Base-by-base conservation (phyloP, 306 rosid genomes). In the Sophora flavescens region DNA sequence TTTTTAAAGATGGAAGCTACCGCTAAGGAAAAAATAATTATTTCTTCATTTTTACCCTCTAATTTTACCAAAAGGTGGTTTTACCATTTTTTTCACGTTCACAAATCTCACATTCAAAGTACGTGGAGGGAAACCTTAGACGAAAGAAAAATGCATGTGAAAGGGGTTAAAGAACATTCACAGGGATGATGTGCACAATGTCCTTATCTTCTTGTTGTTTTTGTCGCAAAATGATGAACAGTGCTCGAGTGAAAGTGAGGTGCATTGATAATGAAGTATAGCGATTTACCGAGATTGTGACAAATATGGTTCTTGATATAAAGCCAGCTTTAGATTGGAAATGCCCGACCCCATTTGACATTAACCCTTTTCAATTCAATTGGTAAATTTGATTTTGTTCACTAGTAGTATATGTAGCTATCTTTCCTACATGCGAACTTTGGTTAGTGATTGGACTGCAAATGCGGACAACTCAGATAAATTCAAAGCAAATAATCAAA, bases 371-470 rank as follows among this genome's bases (percentile, higher is more conserved):
- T 15, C 6, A 7, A 36, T 63, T 63, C 6, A 39, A 16, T 17
- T 39, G 52, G 8, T 64, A 39, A 57, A 41, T 4, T 18, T 4
- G 33, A 64, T 2, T 17, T 5, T 17, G 70, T 17, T 15, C 8
- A 0, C 30, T 63, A 64, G 1, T 41, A 64, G 2, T 41, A 42
- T 12, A 15, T 6, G 4, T 64, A 36, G 16, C 70, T 41, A 9
- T 64, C 51, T 36, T 63, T 63, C 48, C 3, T 16, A 16, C 39
- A 1, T 26, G 18, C 36, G 16, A 38, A 8, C 13, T 14, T 14
- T 62, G 7, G 14, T 63, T 38, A 32, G 30, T 38, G 68, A 63
- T 15, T 63, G 50, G 68, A 38, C 32, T 63, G n/a, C 3, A 63
- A 15, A 63, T 15, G 38, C 7, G 68, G 50, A 63, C 50, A 38